These are phyloP conservation scores for Coemansia sp. DNA, from an alignment of 192 early-diverging fungal species.

Conservation along the genomic window DNA sequence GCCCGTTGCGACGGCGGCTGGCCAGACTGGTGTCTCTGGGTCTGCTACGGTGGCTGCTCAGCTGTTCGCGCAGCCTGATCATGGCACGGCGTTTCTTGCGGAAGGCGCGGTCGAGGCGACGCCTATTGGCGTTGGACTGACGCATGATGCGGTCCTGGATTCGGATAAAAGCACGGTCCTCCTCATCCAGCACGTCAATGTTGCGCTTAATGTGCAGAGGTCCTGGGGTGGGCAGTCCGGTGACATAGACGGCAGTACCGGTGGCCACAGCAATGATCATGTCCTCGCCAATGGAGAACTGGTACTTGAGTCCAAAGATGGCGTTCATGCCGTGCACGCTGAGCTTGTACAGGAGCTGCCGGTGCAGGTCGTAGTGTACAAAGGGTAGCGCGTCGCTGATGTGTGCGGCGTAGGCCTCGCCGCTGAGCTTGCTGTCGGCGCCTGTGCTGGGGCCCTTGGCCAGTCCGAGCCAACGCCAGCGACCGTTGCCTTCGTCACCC, in stretches of 20 bases:
- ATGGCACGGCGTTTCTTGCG: slow-evolving; percentile 32
- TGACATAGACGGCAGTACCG: slow-evolving; percentile 68
- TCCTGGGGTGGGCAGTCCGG: slow-evolving; percentile 67
- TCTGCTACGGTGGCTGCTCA: slow-evolving; percentile 12
- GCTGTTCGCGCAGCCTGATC: slow-evolving; percentile 16
- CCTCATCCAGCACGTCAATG: slow-evolving; percentile 68
- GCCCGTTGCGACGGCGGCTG: slow-evolving; percentile 5
- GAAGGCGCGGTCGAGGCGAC: slow-evolving; percentile 54
- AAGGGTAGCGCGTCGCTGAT: slow-evolving; percentile 79
- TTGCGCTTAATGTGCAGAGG: slow-evolving; percentile 69
- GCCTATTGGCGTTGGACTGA: slow-evolving; percentile 61
- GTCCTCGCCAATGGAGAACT: slow-evolving; percentile 54
- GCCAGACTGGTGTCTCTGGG: background rate
- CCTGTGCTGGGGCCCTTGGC: slow-evolving; percentile 3
- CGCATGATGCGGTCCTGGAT: slow-evolving; percentile 67
- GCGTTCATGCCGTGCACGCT: slow-evolving; percentile 74
- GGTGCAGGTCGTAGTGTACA: slow-evolving; percentile 77
- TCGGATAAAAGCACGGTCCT: slow-evolving; percentile 64
- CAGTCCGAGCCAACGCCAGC: slow-evolving; percentile 8
- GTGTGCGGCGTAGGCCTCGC: slow-evolving; percentile 63
- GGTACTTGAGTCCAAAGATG: slow-evolving; percentile 63
- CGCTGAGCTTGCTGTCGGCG: slow-evolving; percentile 51
- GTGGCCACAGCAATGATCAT: slow-evolving; percentile 64
- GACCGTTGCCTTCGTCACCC: slow-evolving; percentile 8
- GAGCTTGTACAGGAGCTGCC: slow-evolving; percentile 77